Percentiles rank a stretch among this genome's conserved stretches.
Conservation (phyloP, 805 yeast genomes). For the Schizosaccharomyces osmophilus region DNA sequence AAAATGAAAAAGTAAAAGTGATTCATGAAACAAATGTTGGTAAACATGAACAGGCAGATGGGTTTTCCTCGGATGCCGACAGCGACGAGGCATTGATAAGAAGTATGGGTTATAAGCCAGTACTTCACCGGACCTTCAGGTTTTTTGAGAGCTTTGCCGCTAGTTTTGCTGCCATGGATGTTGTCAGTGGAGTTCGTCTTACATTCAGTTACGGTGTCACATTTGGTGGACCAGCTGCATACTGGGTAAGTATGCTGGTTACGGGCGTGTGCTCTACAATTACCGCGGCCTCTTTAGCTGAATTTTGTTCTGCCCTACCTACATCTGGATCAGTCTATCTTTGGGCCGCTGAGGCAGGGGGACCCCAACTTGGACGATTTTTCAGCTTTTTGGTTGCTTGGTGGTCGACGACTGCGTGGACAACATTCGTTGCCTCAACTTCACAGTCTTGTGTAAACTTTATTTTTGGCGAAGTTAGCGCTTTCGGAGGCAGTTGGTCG, state of each 20-base stretch:
- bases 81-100: background rate
- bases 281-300: conserved; percentile 9
- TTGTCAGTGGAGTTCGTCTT: conserved; percentile 2
- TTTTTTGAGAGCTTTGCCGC: conserved; percentile 3
- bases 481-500: conserved; percentile 6
- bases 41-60: background rate
- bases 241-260: conserved; percentile 8
- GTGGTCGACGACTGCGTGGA: conserved; percentile 11
- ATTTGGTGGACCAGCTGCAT: conserved; percentile 10
- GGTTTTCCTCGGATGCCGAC: background rate
- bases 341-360: conserved; percentile 11
- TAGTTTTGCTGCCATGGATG: conserved; percentile 1
- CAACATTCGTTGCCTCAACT: conserved; percentile 8
- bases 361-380: conserved; percentile 8
- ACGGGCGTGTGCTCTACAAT: conserved; percentile 7
- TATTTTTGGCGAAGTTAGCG: conserved; percentile 7
- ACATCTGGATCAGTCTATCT: conserved; percentile 11
- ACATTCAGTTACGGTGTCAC: conserved; percentile 5
- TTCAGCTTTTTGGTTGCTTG: conserved; percentile 10
- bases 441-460: conserved; percentile 8
- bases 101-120: conserved; percentile 1
- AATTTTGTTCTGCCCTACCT: conserved; percentile 10
- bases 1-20: too few relatives aligned
- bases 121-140: conserved; percentile 1
- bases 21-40: too few relatives aligned